Conservation (phyloP, 1,139 yeast species). For the Komagataea norvegica region DNA sequence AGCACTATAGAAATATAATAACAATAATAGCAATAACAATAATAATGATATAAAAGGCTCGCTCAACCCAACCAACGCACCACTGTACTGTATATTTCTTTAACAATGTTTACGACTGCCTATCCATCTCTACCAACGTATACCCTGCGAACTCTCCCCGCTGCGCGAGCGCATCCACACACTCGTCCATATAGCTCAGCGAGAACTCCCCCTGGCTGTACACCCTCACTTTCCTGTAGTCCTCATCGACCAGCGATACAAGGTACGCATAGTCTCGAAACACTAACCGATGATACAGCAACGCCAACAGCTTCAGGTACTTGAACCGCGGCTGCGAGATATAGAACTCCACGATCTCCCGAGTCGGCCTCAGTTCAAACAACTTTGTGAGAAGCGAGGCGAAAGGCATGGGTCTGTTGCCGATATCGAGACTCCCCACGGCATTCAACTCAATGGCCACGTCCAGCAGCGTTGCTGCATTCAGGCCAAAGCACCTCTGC, state of each 20-base stretch:
- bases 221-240: constrained; percentile 38
- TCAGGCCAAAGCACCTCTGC: constrained; percentile 46
- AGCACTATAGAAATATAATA: constrained; percentile 13
- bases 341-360: constrained; percentile 41
- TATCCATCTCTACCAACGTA: constrained; percentile 37
- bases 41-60: not conserved
- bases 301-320: constrained; percentile 47
- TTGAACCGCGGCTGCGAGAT: constrained; percentile 48
- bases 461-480: constrained; percentile 33
- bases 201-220: constrained; percentile 31
- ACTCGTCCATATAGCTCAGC: constrained; percentile 43
- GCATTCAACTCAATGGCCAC: constrained; percentile 34
- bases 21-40: not conserved
- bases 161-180: constrained; percentile 42
- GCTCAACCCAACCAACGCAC: too few species aligned
- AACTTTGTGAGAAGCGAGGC: constrained; percentile 50
- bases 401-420: constrained; percentile 49
- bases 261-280: constrained; percentile 34
- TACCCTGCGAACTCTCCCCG: constrained; percentile 46
- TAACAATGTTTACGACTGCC: constrained; percentile 1
- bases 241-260: constrained; percentile 36
- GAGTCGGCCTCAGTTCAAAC: constrained; percentile 48
- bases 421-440: constrained; percentile 44
- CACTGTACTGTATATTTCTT: constrained; percentile 5
- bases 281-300: constrained; percentile 44